Percentiles rank a stretch among this genome's conserved stretches.
Conservation (phyloP, 1,139 yeast genomes). For the Taiozyma sp. region DNA sequence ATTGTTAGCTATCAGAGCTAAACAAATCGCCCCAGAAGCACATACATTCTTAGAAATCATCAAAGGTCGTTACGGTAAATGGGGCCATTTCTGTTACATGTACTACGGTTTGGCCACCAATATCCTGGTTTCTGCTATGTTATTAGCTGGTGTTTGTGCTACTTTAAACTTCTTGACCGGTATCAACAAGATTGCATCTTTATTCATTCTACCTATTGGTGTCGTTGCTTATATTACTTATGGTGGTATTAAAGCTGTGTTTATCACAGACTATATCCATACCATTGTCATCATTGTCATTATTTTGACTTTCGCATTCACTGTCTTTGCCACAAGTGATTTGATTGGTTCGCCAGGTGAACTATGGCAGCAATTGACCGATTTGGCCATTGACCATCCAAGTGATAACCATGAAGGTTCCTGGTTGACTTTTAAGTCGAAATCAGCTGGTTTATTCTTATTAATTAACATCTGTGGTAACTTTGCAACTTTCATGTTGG, state of each 20-base stretch:
- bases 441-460: slow-evolving; percentile 75
- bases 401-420: slow-evolving; percentile 67
- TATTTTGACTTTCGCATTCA: slow-evolving; percentile 56
- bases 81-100: slow-evolving; percentile 62
- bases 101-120: slow-evolving; percentile 85
- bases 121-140: slow-evolving; percentile 81
- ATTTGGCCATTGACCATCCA: slow-evolving; percentile 53
- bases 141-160: slow-evolving; percentile 82
- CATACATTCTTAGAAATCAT: slow-evolving; percentile 74
- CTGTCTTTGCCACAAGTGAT: slow-evolving; percentile 55
- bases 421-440: slow-evolving; percentile 73
- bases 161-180: slow-evolving; percentile 75
- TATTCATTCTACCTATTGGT: slow-evolving; percentile 76
- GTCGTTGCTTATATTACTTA: slow-evolving; percentile 77
- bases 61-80: slow-evolving; percentile 60
- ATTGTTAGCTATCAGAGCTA: slow-evolving; percentile 67
- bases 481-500: slow-evolving; percentile 85
- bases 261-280: slow-evolving; percentile 82
- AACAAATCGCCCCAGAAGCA: slow-evolving; percentile 67
- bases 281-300: slow-evolving; percentile 57
- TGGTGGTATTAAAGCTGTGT: slow-evolving; percentile 90
- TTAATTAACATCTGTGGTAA: slow-evolving; percentile 82
- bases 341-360: slow-evolving; percentile 73
- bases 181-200: slow-evolving; percentile 76
- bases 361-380: slow-evolving; percentile 65